Evolutionary conservation across 1,284 basidiomycete species (phyloP).

Genomic region (Coniferiporia sulphurascens): DNA sequence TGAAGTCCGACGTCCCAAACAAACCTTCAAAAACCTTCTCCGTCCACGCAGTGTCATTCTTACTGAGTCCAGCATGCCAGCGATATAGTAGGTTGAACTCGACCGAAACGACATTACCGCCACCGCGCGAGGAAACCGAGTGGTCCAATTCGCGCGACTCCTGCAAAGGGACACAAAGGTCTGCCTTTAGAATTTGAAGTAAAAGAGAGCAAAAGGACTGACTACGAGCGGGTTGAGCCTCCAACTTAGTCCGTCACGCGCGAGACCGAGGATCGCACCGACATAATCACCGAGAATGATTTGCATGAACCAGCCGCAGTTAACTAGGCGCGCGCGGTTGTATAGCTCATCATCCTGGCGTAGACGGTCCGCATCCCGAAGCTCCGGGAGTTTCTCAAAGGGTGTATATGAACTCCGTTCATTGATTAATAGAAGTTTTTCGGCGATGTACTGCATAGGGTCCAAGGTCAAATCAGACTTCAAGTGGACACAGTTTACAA

Average conservation of each 20-base stretch:
- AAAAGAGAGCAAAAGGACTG: conserved; percentile 16
- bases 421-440: conserved; percentile 74
- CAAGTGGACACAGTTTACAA: neutral
- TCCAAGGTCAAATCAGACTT: neutral
- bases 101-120: conserved; percentile 29
- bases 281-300: conserved; percentile 73
- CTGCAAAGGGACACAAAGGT: neutral
- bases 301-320: conserved; percentile 65
- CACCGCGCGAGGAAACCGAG: conserved; percentile 23
- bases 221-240: conserved; percentile 44
- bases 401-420: conserved; percentile 58
- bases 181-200: neutral
- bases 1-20: conserved; percentile 39
- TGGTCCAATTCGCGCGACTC: conserved; percentile 18
- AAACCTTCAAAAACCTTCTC: conserved; percentile 41
- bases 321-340: conserved; percentile 72
- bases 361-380: conserved; percentile 33
- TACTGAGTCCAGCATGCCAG: conserved; percentile 69
- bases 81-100: conserved; percentile 82
- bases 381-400: conserved; percentile 35
- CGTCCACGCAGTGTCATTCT: conserved; percentile 59
- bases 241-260: conserved; percentile 66
- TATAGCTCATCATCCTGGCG: conserved; percentile 80
- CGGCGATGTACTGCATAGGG: conserved; percentile 63
- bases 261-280: conserved; percentile 66